Conservation (phyloP, 176 grass and related monocot genomes). For the Secale cereale region DNA sequence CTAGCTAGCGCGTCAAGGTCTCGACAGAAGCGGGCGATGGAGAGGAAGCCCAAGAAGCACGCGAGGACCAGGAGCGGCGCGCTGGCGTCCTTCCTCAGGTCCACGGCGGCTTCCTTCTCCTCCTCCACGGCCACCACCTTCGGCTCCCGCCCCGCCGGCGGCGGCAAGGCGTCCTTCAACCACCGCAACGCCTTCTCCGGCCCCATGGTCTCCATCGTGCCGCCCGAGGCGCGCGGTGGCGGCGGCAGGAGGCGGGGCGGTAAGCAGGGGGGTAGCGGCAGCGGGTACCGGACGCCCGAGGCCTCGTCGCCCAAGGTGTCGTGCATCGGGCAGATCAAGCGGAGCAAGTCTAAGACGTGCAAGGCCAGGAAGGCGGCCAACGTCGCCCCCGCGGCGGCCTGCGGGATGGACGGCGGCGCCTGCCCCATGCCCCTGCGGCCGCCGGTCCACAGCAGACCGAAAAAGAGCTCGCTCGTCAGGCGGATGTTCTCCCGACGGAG, state of each 20-base stretch:
- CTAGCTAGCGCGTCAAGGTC: not conserved
- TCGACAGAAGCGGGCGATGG: not conserved
- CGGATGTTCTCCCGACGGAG: slow-evolving; percentile 53
- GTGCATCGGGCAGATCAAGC: slow-evolving; percentile 90
- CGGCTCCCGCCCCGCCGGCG: not conserved
- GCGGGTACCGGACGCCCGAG: slow-evolving; percentile 51
- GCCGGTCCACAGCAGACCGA: not conserved
- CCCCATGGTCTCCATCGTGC: slow-evolving; percentile 66
- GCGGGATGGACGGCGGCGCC: slow-evolving; percentile 42
- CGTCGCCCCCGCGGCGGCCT: not conserved
- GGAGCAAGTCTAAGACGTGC: slow-evolving; percentile 35
- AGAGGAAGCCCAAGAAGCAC: slow-evolving; percentile 18
- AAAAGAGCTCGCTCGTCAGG: slow-evolving; percentile 29
- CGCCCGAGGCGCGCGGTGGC: slow-evolving; percentile 56
- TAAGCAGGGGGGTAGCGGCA: not conserved
- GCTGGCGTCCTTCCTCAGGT: slow-evolving; percentile 51
- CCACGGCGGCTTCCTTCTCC: slow-evolving; percentile 50
- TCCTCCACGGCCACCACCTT: slow-evolving; percentile 1
- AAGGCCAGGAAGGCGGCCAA: not conserved
- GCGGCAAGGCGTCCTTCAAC: slow-evolving; percentile 32
- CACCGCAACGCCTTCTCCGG: slow-evolving; percentile 74
- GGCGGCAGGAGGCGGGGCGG: not conserved
- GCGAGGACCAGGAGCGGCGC: slow-evolving; percentile 37
- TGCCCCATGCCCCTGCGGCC: slow-evolving; percentile 32
- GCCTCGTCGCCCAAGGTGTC: slow-evolving; percentile 87